Conservation (phyloP, 805 yeast species). For the Wickerhamiella azymoides region DNA sequence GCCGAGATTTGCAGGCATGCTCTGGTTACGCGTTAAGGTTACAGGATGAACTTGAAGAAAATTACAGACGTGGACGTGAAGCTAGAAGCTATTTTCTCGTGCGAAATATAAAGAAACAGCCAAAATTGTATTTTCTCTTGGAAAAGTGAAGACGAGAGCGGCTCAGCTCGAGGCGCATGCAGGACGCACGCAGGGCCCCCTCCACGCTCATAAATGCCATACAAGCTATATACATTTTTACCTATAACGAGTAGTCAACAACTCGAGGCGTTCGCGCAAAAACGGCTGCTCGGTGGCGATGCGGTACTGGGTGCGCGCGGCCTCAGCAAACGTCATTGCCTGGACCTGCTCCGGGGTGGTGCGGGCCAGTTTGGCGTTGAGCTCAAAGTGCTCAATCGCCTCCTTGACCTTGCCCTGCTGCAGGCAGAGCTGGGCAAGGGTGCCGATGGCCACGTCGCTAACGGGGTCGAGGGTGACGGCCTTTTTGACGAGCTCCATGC, state of each 20-base stretch:
- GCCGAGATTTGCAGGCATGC: no score
- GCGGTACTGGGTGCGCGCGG: constrained; percentile 76
- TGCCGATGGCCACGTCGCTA: constrained; percentile 75
- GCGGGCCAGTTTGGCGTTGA: constrained; percentile 71
- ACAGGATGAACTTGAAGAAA: no score
- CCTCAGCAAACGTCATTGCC: constrained; percentile 84
- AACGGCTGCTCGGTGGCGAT: constrained; percentile 30
- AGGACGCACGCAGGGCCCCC: no score
- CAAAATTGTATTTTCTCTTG: no score
- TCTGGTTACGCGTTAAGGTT: no score
- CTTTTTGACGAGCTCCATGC: constrained; percentile 49
- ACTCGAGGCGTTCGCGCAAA: constrained; percentile 21
- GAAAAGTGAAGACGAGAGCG: no score
- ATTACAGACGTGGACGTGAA: no score
- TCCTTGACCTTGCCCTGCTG: constrained; percentile 72
- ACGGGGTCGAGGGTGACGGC: constrained; percentile 79
- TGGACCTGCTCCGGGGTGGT: constrained; percentile 75
- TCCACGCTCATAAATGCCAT: not conserved
- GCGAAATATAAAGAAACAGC: no score
- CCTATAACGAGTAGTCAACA: constrained; percentile 13
- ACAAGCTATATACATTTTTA: constrained; percentile 4
- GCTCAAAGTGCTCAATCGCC: constrained; percentile 71
- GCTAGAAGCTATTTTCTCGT: no score
- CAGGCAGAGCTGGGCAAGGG: constrained; percentile 83
- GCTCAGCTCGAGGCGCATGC: no score